Evolutionary conservation across 331 rosid species (phyloP), one percentile per base, ranked within the genome.

Genomic region (Cydonia oblonga): DNA sequence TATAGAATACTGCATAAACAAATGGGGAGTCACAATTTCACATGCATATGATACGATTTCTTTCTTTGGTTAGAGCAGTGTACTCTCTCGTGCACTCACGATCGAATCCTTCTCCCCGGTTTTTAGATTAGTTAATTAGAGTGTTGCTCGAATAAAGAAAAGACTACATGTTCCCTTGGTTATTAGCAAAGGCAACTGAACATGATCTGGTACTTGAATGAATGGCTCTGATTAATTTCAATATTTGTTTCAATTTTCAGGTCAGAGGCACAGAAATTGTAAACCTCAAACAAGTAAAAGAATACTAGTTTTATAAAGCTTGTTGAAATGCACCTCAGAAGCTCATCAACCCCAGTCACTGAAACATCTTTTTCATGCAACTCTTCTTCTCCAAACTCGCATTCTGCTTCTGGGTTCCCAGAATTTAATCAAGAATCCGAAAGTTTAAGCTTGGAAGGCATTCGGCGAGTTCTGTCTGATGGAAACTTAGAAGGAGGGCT

Each of bases 401-500:
- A 59, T 23, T 23, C 64, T 24, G 63, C 75, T 58, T 68, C 70
- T 11, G 30, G 58, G 40, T 32, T 72, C 69, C 10, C 12, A 66
- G 69, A 57, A 29, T 38, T 44, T 63, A 33, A 63, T 35, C 76
- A 20, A 70, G 49, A 63, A 23, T 35, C 60, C 61, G 14, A 38
- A 3, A 42, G 26, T 54, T 46, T 64, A 16, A 46, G 74, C 9
- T 26, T 16, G 14, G 22, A 24, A 23, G 49, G 25, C 70, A 49
- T 76, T 53, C 59, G 56, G 28, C 30, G 65, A 22, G 40, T 49
- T 40, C 68, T 2, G 22, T 80, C 78, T 69, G 25, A 26, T 0
- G 52, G 69, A 28, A 74, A 68, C 57, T 68, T 68, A 20, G 67
- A 78, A 33, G 54, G 56, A 33, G 30, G 56, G 29, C 73, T 68